These are phyloP conservation scores for Leersia perrieri DNA, from an alignment of 176 grass and related monocot species.

Conservation along the genomic window DNA sequence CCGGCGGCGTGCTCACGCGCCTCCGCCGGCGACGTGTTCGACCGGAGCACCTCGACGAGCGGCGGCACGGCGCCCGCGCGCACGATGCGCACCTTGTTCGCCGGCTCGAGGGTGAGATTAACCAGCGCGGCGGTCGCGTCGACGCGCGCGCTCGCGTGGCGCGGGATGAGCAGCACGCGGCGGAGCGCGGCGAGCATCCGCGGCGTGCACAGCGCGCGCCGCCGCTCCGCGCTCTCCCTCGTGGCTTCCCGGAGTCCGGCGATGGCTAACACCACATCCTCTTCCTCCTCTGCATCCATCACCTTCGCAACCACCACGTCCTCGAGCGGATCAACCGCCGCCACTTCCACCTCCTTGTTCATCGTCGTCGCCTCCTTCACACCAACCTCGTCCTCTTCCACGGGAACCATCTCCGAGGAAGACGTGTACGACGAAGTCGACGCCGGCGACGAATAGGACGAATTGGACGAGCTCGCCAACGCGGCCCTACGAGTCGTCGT, in stretches of 20 bases:
- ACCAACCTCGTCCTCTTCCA: slow-evolving; percentile 28
- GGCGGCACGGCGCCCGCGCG: slow-evolving; percentile 64
- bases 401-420: slow-evolving; percentile 38
- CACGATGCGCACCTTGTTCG: slow-evolving; percentile 70
- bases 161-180: slow-evolving; percentile 42
- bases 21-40: slow-evolving; percentile 31
- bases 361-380: not conserved
- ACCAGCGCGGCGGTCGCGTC: slow-evolving; percentile 61
- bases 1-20: slow-evolving; percentile 75
- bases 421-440: slow-evolving; percentile 41
- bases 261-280: slow-evolving; percentile 32
- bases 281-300: slow-evolving; percentile 50
- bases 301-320: slow-evolving; percentile 58
- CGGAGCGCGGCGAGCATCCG: slow-evolving; percentile 61
- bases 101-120: slow-evolving; percentile 75
- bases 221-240: slow-evolving; percentile 56
- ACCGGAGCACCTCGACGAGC: slow-evolving; percentile 62
- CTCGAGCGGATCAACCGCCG: slow-evolving; percentile 39
- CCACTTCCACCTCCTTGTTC: not conserved
- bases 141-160: slow-evolving; percentile 33
- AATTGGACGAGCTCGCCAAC: slow-evolving; percentile 28
- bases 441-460: slow-evolving; percentile 36
- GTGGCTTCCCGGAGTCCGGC: slow-evolving; percentile 59
- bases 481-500: not conserved
- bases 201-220: slow-evolving; percentile 61